Conservation (phyloP, 331 rosid species). For the Malus hybrid region DNA sequence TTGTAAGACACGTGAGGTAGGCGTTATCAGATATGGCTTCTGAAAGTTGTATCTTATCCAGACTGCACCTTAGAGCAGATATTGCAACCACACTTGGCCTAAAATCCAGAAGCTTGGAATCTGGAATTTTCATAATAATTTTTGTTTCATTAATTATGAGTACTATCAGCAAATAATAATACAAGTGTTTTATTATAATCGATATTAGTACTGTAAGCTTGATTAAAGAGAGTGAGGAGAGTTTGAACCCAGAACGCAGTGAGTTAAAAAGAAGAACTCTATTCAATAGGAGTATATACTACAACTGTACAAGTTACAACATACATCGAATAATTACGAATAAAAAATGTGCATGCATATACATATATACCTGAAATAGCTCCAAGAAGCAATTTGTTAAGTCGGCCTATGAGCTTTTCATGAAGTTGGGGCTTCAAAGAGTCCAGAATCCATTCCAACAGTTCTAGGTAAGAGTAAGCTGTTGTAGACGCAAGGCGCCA, state of each 20-base stretch:
- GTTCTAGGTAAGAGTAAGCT: slow-evolving; percentile 25
- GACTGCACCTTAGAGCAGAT: slow-evolving; percentile 29
- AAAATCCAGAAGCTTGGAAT: slow-evolving; percentile 24
- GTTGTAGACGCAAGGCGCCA: slow-evolving; percentile 45
- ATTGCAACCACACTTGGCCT: slow-evolving; percentile 37
- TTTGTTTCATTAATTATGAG: too few relatives aligned
- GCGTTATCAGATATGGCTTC: background rate
- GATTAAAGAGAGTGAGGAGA: too few relatives aligned
- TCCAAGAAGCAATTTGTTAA: slow-evolving; percentile 23
- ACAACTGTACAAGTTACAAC: too few relatives aligned
- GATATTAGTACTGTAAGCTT: too few relatives aligned
- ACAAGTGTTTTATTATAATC: too few relatives aligned
- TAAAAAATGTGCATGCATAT: too few relatives aligned
- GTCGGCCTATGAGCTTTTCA: slow-evolving; percentile 5
- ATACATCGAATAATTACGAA: too few relatives aligned
- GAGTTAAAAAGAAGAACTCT: too few relatives aligned
- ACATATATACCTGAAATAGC: slow-evolving; percentile 26
- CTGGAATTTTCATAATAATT: slow-evolving; percentile 6
- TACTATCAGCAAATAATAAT: too few relatives aligned
- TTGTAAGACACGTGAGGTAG: slow-evolving; percentile 9
- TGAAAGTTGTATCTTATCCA: slow-evolving; percentile 9
- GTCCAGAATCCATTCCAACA: slow-evolving; percentile 14
- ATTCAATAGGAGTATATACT: too few relatives aligned
- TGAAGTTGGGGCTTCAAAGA: slow-evolving; percentile 17
- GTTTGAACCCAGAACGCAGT: too few relatives aligned